These are phyloP conservation scores for Ophiostoma fasciatum DNA, from an alignment of 2,329 filamentous ascomycete species.

Conservation along the genomic window DNA sequence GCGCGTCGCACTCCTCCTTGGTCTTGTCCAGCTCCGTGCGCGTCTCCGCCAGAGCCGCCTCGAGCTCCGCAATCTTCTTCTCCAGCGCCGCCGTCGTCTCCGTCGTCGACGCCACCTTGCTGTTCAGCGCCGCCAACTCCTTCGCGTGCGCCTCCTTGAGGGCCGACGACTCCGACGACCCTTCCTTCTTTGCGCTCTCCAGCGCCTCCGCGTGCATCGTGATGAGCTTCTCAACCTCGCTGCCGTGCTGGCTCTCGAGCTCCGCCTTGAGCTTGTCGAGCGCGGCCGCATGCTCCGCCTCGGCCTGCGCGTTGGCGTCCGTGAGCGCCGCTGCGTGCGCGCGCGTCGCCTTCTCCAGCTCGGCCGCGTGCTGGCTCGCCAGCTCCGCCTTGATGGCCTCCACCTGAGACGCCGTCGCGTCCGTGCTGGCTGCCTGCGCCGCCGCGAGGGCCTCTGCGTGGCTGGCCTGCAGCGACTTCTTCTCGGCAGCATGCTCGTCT, in stretches of 20 bases:
- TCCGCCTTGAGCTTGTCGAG: conserved; percentile 27
- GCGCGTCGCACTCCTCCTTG: conserved; percentile 31
- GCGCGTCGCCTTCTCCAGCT: conserved; percentile 16
- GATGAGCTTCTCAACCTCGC: conserved; percentile 32
- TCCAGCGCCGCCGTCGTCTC: conserved; percentile 26
- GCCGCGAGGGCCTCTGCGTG: conserved; percentile 19
- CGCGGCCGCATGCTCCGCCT: conserved; percentile 17
- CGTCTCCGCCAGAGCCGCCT: conserved; percentile 20
- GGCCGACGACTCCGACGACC: conserved; percentile 24
- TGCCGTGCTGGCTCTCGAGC: conserved; percentile 19
- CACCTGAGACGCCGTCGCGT: conserved; percentile 17
- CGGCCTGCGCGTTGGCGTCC: conserved; percentile 20
- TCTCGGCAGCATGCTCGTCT: conserved; percentile 24
- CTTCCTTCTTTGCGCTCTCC: conserved; percentile 28
- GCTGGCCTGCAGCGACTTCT: conserved; percentile 20
- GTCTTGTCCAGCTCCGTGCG: conserved; percentile 29
- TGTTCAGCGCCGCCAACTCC: conserved; percentile 25
- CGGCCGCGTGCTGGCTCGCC: conserved; percentile 18
- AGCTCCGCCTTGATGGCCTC: conserved; percentile 26
- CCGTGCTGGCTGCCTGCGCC: conserved; percentile 13
- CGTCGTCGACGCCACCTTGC: conserved; percentile 20
- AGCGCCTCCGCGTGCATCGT: conserved; percentile 28
- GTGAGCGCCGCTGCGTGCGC: conserved; percentile 19
- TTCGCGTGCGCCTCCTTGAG: conserved; percentile 19
- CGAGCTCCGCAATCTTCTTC: conserved; percentile 21